These are phyloP conservation scores for Quercus tomentella DNA, from an alignment of 331 rosid genomes.

Conservation along the genomic window DNA sequence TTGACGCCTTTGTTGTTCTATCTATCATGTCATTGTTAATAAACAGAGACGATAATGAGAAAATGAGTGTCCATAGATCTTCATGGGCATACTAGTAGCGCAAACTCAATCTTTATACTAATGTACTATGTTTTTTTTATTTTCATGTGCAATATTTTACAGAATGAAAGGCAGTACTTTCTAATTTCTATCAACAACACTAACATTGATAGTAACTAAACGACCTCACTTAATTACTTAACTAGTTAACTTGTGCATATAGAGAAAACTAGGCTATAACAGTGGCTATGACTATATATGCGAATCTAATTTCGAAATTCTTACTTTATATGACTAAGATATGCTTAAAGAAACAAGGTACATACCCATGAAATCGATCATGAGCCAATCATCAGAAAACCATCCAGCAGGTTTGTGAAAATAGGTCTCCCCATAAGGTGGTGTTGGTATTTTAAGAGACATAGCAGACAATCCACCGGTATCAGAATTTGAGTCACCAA, in stretches of 20 bases:
- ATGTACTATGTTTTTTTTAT: neutral
- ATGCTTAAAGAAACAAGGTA: slow-evolving; percentile 19
- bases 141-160: neutral
- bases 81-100: neutral
- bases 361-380: too few relatives aligned
- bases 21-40: too few relatives aligned
- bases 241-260: too few relatives aligned
- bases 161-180: neutral
- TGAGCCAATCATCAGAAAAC: slow-evolving; percentile 34
- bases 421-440: slow-evolving; percentile 38
- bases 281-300: neutral
- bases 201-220: neutral
- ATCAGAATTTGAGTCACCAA: too few relatives aligned
- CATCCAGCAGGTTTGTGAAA: slow-evolving; percentile 43
- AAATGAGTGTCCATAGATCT: neutral
- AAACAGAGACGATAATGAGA: too few relatives aligned
- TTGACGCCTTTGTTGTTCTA: too few relatives aligned
- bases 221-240: too few relatives aligned
- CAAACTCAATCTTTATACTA: neutral
- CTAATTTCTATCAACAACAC: neutral
- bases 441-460: too few relatives aligned
- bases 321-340: too few relatives aligned
- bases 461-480: too few relatives aligned
- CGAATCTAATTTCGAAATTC: neutral
- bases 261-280: neutral